Evolutionary conservation across 2,329 filamentous ascomycete genomes (phyloP).

Genomic region (Aspergillaceae sp.): DNA sequence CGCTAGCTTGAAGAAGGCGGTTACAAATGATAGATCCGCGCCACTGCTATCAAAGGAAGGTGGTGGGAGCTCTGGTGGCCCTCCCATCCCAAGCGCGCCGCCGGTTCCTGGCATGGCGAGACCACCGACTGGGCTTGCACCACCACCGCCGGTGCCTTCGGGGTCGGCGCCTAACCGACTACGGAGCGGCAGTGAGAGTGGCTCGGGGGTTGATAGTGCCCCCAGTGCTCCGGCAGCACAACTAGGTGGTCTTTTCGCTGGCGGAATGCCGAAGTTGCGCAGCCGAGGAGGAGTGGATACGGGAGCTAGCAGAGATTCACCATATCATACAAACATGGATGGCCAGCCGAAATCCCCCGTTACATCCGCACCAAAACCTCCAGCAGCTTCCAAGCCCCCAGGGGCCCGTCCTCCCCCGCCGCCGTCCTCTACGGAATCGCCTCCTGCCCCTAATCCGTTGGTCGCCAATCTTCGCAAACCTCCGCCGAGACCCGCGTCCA

Average conservation of each 20-base stretch:
- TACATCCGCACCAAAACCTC: conserved; percentile 47
- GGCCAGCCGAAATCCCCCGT: conserved; percentile 45
- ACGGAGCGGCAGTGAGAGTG: conserved; percentile 71
- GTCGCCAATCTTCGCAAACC: conserved; percentile 53
- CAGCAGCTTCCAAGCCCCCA: conserved; percentile 48
- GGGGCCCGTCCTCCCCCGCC: conserved; percentile 41
- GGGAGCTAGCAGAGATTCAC: conserved; percentile 58
- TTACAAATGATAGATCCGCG: conserved; percentile 87
- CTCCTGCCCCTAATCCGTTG: conserved; percentile 42
- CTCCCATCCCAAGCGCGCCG: conserved; percentile 53
- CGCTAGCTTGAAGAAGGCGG: conserved; percentile 67
- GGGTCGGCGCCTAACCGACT: conserved; percentile 48
- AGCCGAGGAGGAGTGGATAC: conserved; percentile 79
- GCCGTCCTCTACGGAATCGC: conserved; percentile 41
- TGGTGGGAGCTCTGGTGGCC: conserved; percentile 61
- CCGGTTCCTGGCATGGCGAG: conserved; percentile 20
- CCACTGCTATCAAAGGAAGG: conserved; percentile 56
- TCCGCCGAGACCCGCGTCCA: conserved; percentile 40
- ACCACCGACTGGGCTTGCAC: conserved; percentile 27
- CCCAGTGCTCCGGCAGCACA: conserved; percentile 54
- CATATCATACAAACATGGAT: conserved; percentile 61
- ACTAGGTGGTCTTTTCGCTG: conserved; percentile 78
- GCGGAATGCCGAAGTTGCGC: conserved; percentile 89
- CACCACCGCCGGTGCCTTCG: conserved; percentile 52
- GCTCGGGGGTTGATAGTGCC: conserved; percentile 36